Conservation (phyloP, 2,329 filamentous ascomycete genomes). For the Arthroderma uncinatum region DNA sequence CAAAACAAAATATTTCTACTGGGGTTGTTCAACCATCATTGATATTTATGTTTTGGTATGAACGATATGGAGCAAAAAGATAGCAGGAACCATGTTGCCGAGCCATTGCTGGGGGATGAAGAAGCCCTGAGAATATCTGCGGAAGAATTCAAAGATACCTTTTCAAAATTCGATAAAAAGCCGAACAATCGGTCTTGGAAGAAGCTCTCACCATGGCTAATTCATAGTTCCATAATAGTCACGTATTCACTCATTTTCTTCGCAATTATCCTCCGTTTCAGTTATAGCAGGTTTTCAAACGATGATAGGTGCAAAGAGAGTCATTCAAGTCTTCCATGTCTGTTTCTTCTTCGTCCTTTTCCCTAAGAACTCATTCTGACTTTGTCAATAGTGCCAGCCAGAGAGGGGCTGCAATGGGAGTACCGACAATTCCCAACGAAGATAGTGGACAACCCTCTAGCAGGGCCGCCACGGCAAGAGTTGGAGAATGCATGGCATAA, state of each 20-base stretch:
- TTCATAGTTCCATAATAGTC: background rate
- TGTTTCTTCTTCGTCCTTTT: background rate
- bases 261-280: background rate
- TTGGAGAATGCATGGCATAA: background rate
- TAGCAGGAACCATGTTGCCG: background rate
- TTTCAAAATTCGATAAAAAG: background rate
- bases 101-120: background rate
- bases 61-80: background rate
- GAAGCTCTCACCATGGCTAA: background rate
- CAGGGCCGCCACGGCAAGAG: background rate
- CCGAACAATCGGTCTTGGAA: background rate
- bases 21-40: background rate
- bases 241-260: background rate
- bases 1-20: background rate
- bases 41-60: background rate
- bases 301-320: background rate
- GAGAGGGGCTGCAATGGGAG: background rate
- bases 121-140: background rate
- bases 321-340: background rate
- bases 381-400: background rate
- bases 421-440: background rate
- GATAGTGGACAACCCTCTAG: background rate
- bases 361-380: background rate
- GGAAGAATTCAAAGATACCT: background rate
- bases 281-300: background rate